A percentile compares a stretch with the other conserved stretches of the same genome.
Conservation (phyloP, 192 early-diverging fungal species). For the Diversispora eburnea region DNA sequence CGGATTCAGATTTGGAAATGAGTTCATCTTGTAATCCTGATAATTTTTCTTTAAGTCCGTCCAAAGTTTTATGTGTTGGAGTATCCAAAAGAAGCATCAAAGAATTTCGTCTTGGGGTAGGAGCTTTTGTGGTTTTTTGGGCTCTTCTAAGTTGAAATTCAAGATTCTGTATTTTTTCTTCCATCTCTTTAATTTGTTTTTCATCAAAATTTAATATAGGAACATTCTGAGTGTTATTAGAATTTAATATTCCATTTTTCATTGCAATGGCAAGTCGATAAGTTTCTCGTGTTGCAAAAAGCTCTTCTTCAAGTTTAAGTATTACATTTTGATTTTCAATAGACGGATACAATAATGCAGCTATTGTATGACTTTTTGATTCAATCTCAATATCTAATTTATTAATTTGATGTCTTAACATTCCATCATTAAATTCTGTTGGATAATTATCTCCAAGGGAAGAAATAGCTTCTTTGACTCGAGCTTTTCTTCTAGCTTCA, state of each 20-base stretch:
- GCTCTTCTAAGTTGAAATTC: conserved; percentile 14
- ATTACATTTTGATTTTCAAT: conserved; percentile 20
- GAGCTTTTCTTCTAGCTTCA: neutral
- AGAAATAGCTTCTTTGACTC: conserved; percentile 3
- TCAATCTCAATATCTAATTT: conserved; percentile 25
- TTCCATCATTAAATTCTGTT: conserved; percentile 1
- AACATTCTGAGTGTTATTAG: neutral
- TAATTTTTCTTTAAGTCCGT: conserved; percentile 16
- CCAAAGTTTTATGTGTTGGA: neutral
- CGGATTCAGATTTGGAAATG: neutral
- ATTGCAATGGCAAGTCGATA: conserved; percentile 1
- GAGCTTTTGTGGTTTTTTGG: conserved; percentile 14
- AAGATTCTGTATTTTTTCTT: conserved; percentile 13
- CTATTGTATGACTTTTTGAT: conserved; percentile 28
- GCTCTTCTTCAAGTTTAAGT: conserved; percentile 14
- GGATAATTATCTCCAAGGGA: neutral
- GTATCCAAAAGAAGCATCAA: neutral
- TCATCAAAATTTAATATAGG: neutral
- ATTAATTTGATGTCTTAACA: conserved; percentile 5
- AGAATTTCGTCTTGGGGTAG: conserved; percentile 18
- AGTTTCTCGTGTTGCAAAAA: conserved; percentile 12
- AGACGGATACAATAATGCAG: conserved; percentile 17
- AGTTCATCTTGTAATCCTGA: conserved; percentile 22
- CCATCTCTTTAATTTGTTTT: neutral
- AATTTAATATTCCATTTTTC: neutral